Evolutionary conservation across 2,329 filamentous ascomycete species (phyloP).

Genomic region (Pseudocercospora eumusae): DNA sequence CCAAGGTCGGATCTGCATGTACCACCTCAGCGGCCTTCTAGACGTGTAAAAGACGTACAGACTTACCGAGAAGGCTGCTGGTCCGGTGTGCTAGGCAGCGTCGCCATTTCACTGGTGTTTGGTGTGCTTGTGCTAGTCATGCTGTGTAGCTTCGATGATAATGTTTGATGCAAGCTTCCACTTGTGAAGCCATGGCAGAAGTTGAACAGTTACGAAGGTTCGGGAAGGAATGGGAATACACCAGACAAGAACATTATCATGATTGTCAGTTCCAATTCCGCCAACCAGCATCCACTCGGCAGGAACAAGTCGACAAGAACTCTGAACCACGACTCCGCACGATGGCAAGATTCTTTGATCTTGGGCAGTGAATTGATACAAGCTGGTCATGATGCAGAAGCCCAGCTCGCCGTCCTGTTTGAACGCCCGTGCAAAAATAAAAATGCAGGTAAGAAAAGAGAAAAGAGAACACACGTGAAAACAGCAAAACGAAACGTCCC

Average conservation of each 20-base stretch:
- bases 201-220: background rate
- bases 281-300: slow-evolving; percentile 19
- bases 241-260: too few species aligned
- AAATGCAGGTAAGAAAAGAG: too few species aligned
- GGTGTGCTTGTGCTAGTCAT: background rate
- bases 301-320: slow-evolving; percentile 19
- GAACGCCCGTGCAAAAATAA: slow-evolving; percentile 7
- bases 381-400: slow-evolving; percentile 35
- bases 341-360: slow-evolving; percentile 33
- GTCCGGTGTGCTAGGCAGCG: background rate
- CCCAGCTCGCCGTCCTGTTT: slow-evolving; percentile 37
- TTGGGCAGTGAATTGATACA: slow-evolving; percentile 39
- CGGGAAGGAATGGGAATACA: too few species aligned
- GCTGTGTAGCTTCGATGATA: background rate
- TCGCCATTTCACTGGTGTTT: background rate
- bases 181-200: background rate
- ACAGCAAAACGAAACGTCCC: background rate
- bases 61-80: background rate
- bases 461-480: background rate
- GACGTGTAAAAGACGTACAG: background rate
- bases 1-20: slow-evolving; percentile 3
- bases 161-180: background rate
- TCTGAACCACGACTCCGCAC: slow-evolving; percentile 29
- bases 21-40: background rate
- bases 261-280: slow-evolving; percentile 5